phyloP scores from a whole-genome alignment of 352 stramenopile species.

The Phytophthora capsici region DNA sequence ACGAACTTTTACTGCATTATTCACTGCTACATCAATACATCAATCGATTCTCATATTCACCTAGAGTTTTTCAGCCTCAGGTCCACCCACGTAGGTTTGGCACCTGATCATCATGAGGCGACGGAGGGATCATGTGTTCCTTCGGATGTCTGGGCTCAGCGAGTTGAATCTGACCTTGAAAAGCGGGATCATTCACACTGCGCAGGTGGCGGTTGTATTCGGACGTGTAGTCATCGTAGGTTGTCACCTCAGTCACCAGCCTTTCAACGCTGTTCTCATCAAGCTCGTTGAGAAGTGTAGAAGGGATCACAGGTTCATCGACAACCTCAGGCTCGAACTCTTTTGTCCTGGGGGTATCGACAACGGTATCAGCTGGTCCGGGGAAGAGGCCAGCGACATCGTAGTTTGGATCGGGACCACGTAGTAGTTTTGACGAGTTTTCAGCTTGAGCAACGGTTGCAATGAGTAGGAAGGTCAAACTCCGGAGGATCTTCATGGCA shows the following conservation, averaged over 20 bases:
- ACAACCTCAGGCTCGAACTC: not conserved
- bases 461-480: not conserved
- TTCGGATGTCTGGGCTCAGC: not conserved
- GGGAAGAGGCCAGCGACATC: slow-evolving; percentile 5
- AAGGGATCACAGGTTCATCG: not conserved
- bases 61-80: not conserved
- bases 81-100: slow-evolving; percentile 5
- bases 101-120: not conserved
- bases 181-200: not conserved
- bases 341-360: not conserved
- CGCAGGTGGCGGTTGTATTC: slow-evolving; percentile 5
- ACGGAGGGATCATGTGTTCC: slow-evolving; percentile 5
- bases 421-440: slow-evolving; percentile 1
- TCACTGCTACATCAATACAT: not conserved
- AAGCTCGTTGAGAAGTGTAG: not conserved
- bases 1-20: not conserved
- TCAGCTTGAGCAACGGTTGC: not conserved
- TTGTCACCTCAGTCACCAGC: not conserved
- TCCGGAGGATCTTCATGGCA: slow-evolving; percentile 14
- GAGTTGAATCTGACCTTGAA: slow-evolving; percentile 1
- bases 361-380: not conserved
- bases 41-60: not conserved
- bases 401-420: slow-evolving; percentile 8
- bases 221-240: not conserved
- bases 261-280: not conserved